Base-by-base conservation (phyloP, 176 grass and related monocot species). In the maize (Zea mays) region DNA sequence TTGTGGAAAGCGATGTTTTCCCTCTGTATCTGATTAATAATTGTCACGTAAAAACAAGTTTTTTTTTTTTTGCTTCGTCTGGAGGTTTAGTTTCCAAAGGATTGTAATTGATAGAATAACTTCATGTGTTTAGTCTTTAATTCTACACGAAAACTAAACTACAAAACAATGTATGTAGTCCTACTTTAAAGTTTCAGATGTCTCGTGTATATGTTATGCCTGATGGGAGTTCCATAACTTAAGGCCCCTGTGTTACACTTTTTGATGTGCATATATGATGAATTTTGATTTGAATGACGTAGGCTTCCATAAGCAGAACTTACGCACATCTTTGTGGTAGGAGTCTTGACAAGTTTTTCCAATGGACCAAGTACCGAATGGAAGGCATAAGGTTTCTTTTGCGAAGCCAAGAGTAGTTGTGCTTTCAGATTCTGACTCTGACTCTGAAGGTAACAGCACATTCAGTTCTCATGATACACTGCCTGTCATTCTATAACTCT, bases 361-460 rank as follows among this genome's bases (percentile, higher is more conserved):
- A 51, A 80, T 81, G 59, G 51, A 66, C 51, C 51, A 66, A 61
- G 15, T 55, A 61, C 58, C 15, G 1, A 80, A 77, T 11, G 77
- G 86, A 88, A 76, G 14, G 14, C 39, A 19, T 4, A 72, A 75
- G 17, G 67, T 6, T 54, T 62, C 65, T 63, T 7, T 2, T 19
- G n/a, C n/a, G n/a, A 77, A 81, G 13, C 2, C 14, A 13, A 68
- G 71, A 64, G 21, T 82, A 85, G 63, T 92, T 52, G 19, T 71
- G 21, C 65, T 97, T 67, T 87, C 84, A 33, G 91, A 89, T 62
- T 90, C 72, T 37, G 90, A 89, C 55, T 92, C 74, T 21, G 84
- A 90, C 35, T 83, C 82, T 44, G 91, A 97, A 90, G 91, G 94
- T 97, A 87, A 72, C 35, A 20, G 4, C 51, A 27, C 13, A 63